phyloP scores from a whole-genome alignment of 2,329 filamentous ascomycete species.

The Aspergillus pseudoviridinutans region DNA sequence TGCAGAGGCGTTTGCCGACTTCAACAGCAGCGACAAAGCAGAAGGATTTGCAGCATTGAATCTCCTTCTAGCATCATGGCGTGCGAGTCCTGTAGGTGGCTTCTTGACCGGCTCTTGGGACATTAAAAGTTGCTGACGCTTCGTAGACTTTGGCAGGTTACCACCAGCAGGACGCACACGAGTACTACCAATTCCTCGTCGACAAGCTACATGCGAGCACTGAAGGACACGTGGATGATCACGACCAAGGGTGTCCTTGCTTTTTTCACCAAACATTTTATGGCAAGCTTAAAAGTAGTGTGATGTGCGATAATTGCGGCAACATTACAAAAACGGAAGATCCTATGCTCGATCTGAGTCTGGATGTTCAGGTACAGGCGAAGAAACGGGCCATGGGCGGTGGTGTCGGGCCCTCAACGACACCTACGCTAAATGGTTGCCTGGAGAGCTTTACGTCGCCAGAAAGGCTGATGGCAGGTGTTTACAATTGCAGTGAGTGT shows the following conservation, averaged over 20 bases:
- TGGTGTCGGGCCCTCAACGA: constrained; percentile 33
- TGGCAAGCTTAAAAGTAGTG: constrained; percentile 83
- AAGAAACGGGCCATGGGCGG: constrained; percentile 45
- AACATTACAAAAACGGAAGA: constrained; percentile 80
- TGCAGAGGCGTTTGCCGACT: constrained; percentile 61
- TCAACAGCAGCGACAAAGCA: constrained; percentile 60
- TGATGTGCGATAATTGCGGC: constrained; percentile 83
- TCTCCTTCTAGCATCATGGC: constrained; percentile 86
- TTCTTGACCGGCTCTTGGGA: background rate
- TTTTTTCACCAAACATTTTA: constrained; percentile 94
- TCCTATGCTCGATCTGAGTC: constrained; percentile 83
- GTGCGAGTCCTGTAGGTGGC: constrained; percentile 66
- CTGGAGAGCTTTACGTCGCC: constrained; percentile 82
- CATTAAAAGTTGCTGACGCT: constrained; percentile 1
- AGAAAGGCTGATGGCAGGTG: constrained; percentile 69
- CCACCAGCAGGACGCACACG: constrained; percentile 93
- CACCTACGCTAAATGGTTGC: constrained; percentile 65
- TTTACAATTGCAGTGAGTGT: constrained; percentile 83
- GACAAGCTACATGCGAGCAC: constrained; percentile 80
- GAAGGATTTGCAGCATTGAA: constrained; percentile 88
- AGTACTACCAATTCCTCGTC: constrained; percentile 93
- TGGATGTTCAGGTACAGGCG: constrained; percentile 76
- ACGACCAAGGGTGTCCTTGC: constrained; percentile 64
- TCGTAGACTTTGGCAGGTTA: constrained; percentile 72
- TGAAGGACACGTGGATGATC: constrained; percentile 65